Evolutionary conservation across 495 filamentous ascomycete species (phyloP).

Genomic region (Penicillium riverlandense): DNA sequence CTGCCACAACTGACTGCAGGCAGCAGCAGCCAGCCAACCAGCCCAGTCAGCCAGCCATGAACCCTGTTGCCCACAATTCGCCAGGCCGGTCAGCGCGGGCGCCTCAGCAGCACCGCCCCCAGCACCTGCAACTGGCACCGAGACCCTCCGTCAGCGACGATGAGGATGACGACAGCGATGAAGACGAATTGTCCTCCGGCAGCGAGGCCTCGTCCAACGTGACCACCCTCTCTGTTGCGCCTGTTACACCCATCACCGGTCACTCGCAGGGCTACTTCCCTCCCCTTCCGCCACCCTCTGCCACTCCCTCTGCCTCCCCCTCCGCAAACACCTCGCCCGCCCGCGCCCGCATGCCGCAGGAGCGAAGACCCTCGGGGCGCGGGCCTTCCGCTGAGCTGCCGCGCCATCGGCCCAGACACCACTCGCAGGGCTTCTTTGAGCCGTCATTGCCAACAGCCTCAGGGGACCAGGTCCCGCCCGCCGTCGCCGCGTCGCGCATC

Average conservation of each 20-base stretch:
- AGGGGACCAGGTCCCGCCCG: conserved; percentile 34
- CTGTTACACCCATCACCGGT: conserved; percentile 18
- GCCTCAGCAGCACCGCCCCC: not conserved
- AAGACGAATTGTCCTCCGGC: conserved; percentile 40
- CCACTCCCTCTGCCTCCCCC: conserved; percentile 6
- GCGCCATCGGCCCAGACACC: conserved; percentile 47
- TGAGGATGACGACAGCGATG: conserved; percentile 25
- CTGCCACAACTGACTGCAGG: not conserved
- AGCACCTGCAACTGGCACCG: too few species aligned
- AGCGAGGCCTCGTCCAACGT: conserved; percentile 49
- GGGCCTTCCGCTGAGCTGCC: conserved; percentile 28
- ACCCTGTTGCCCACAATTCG: conserved; percentile 10
- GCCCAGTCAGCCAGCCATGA: too few species aligned
- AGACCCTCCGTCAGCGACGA: not conserved
- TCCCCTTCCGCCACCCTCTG: conserved; percentile 20
- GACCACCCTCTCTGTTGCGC: conserved; percentile 34
- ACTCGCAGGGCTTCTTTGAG: conserved; percentile 87
- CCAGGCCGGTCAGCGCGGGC: conserved; percentile 20
- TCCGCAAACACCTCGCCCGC: conserved; percentile 18
- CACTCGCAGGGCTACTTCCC: conserved; percentile 24
- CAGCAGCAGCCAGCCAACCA: not conserved
- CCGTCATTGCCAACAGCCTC: conserved; percentile 70
- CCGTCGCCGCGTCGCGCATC: conserved; percentile 72
- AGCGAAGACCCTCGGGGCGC: conserved; percentile 34
- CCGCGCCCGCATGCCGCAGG: conserved; percentile 25